Percentiles rank a stretch among this genome's conserved stretches.
These are phyloP conservation scores for Salix brachista DNA, from an alignment of 345 rosid species.

Conservation along the genomic window DNA sequence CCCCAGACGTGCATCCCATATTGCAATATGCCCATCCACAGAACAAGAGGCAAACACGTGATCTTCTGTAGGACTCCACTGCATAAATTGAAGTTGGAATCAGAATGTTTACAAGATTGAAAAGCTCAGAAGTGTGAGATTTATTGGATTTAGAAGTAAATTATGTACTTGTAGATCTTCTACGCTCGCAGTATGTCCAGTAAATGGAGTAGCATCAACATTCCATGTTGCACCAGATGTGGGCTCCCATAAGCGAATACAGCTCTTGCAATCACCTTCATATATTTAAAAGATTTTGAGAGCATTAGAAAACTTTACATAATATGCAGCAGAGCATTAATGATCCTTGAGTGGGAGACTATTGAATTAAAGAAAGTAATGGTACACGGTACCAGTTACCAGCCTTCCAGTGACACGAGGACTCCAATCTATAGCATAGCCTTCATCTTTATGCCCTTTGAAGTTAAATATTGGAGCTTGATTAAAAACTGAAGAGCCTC, in stretches of 20 bases:
- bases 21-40: constrained; percentile 72
- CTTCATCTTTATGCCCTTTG: constrained; percentile 90
- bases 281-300: constrained; percentile 2
- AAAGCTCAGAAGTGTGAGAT: not conserved
- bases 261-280: constrained; percentile 83
- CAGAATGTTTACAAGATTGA: constrained; percentile 8
- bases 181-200: constrained; percentile 81
- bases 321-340: not conserved
- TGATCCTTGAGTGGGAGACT: not conserved
- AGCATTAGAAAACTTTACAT: not conserved
- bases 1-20: constrained; percentile 81
- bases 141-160: not conserved
- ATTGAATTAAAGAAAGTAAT: not conserved
- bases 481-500: constrained; percentile 56
- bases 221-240: constrained; percentile 70
- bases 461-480: constrained; percentile 75
- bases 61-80: constrained; percentile 96
- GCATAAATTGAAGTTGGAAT: constrained; percentile 25
- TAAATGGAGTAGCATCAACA: constrained; percentile 62
- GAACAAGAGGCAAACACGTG: constrained; percentile 82
- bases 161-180: constrained; percentile 78
- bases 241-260: constrained; percentile 90
- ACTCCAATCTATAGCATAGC: constrained; percentile 91
- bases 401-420: constrained; percentile 79
- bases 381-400: constrained; percentile 53